These are phyloP conservation scores for Sclerotinia spermophila DNA, from an alignment of 2,329 filamentous ascomycete genomes.

Conservation along the genomic window DNA sequence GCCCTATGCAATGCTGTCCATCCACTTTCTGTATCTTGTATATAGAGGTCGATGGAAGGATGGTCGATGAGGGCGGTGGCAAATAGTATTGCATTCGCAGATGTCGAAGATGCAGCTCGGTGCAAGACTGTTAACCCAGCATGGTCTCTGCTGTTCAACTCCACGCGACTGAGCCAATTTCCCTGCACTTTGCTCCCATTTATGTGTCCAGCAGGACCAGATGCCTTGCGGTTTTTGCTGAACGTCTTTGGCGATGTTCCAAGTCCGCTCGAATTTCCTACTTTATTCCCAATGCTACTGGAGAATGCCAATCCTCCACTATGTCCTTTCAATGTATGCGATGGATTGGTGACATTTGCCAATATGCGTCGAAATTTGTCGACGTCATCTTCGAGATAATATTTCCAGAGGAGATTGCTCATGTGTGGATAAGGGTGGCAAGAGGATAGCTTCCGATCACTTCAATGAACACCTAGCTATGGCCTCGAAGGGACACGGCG, in stretches of 20 bases:
- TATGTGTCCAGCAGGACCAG: slow-evolving; percentile 46
- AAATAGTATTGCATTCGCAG: slow-evolving; percentile 67
- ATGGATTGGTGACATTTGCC: slow-evolving; percentile 59
- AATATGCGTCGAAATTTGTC: slow-evolving; percentile 88
- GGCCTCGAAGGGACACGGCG: slow-evolving; percentile 80
- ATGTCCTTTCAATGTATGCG: slow-evolving; percentile 54
- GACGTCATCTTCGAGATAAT: slow-evolving; percentile 96
- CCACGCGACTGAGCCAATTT: slow-evolving; percentile 49
- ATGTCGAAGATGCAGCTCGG: slow-evolving; percentile 73
- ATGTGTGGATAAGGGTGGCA: slow-evolving; percentile 56
- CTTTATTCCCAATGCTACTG: slow-evolving; percentile 42
- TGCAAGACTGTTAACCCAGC: slow-evolving; percentile 80
- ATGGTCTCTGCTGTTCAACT: slow-evolving; percentile 82
- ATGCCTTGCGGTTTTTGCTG: slow-evolving; percentile 50
- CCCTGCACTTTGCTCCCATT: slow-evolving; percentile 46
- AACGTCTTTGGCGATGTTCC: slow-evolving; percentile 49
- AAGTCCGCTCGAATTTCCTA: slow-evolving; percentile 32
- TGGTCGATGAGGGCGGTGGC: slow-evolving; percentile 77
- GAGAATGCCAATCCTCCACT: slow-evolving; percentile 40
- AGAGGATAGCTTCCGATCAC: slow-evolving; percentile 37
- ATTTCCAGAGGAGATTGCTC: slow-evolving; percentile 97
- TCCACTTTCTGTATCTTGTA: slow-evolving; percentile 84
- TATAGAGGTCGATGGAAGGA: slow-evolving; percentile 78
- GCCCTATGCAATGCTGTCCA: slow-evolving; percentile 95
- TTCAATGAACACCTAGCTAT: slow-evolving; percentile 71